Percentiles rank a stretch among this genome's conserved stretches.
These are phyloP conservation scores for Chloranthus sessilifolius DNA, from an alignment of 164 flowering plant species.

Conservation along the genomic window DNA sequence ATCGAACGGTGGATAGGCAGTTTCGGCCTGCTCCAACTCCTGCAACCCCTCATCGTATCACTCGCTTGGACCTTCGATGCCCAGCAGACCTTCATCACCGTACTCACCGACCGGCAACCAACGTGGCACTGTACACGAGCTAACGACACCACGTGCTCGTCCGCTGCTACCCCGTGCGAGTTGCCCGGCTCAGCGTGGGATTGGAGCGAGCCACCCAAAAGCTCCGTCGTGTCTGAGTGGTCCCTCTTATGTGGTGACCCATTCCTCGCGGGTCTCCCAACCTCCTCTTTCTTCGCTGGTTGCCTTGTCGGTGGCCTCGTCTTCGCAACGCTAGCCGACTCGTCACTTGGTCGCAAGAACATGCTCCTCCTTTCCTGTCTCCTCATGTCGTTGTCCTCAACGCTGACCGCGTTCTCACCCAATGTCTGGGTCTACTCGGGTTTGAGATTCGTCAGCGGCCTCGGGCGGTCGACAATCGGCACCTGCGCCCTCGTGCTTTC, in stretches of 20 bases:
- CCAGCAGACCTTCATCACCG: slow-evolving; percentile 58
- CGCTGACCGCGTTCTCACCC: slow-evolving; percentile 30
- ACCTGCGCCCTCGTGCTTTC: slow-evolving; percentile 32
- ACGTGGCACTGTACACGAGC: slow-evolving; percentile 43
- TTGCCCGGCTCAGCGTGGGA: slow-evolving; percentile 41
- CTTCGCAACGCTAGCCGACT: slow-evolving; percentile 58
- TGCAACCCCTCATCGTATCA: slow-evolving; percentile 49
- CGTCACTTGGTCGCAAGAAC: slow-evolving; percentile 61
- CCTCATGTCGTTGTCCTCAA: slow-evolving; percentile 35
- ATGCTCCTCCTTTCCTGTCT: slow-evolving; percentile 46
- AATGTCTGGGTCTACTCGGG: slow-evolving; percentile 64
- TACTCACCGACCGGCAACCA: slow-evolving; percentile 54
- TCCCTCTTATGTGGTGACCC: slow-evolving; percentile 34
- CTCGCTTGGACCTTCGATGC: slow-evolving; percentile 58
- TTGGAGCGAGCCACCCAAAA: slow-evolving; percentile 35
- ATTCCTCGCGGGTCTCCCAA: slow-evolving; percentile 46
- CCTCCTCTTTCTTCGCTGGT: slow-evolving; percentile 61
- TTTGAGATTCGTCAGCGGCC: slow-evolving; percentile 45
- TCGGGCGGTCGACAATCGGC: slow-evolving; percentile 55
- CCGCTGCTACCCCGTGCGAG: slow-evolving; percentile 22
- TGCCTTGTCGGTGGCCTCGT: slow-evolving; percentile 55
- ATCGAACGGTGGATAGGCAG: slow-evolving; percentile 45
- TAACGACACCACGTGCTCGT: background rate
- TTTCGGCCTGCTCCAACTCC: slow-evolving; percentile 40
- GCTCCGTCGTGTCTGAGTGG: slow-evolving; percentile 58